Evolutionary conservation across 1,284 basidiomycete genomes (phyloP), one percentile per base, ranked within the genome.

Genomic region (Mycosarcoma mackinlayi): DNA sequence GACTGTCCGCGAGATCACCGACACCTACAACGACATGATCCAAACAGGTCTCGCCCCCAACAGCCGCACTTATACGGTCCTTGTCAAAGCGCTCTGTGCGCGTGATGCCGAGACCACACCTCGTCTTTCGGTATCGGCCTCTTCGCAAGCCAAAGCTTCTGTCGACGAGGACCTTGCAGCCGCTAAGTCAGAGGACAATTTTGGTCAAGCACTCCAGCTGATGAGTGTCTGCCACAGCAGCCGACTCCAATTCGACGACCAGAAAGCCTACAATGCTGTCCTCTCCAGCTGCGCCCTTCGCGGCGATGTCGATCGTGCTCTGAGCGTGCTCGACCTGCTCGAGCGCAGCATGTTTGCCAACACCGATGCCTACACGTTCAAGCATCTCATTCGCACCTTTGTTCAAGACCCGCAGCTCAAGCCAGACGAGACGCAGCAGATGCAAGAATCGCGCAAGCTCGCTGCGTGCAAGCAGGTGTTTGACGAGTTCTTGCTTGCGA

Each of bases 21-120:
- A 89, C 57, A 86, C 88, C 5, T 95, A 95, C 85, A 88, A 91
- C 75, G 86, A 89, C 54, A 88, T 94, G 86, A 84, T 93, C 42
- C 84, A 86, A n/a, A 85, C 85, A 39, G 88, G 88, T 21, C 79
- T 93, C 13, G 78, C 87, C 0, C 92, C 93, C 16, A 89, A 90
- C 70, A 75, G 85, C 11, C 78, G 83, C 34, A 94, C 92, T 0
- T 94, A 92, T 79, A 81, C 85, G n/a, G 84, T 84, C 31, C 85
- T 94, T 49, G 89, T 96, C 64, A 79, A 84, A 2, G 89, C 88
- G 0, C 87, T 96, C 57, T 88, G 88, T 21, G 84, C 86, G 25
- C 89, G 93, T 34, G 92, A 95, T 73, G 79, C 84, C 9, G 92
- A 94, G 75, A 86, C 49, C 63, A 27, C 34, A 39, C 40, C 19